Evolutionary conservation across 345 rosid genomes (phyloP).

Genomic region (Citrus unshiu): DNA sequence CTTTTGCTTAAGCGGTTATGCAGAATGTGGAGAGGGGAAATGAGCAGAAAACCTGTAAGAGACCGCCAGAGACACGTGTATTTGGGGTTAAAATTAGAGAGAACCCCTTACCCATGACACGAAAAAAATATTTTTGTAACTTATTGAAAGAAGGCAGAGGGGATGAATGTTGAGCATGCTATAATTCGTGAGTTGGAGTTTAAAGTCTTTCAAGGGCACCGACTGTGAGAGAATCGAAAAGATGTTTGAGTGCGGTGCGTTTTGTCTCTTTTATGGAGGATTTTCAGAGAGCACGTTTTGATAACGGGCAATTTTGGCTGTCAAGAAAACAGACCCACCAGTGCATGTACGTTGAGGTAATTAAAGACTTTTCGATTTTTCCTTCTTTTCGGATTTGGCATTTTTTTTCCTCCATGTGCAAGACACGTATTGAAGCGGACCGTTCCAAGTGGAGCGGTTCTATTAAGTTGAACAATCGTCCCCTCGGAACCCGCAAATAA

Average conservation of each 20-base stretch:
- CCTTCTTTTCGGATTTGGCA: background rate
- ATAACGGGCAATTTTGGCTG: background rate
- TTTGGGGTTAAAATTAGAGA: background rate
- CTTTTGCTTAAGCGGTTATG: background rate
- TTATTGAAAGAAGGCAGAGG: constrained; percentile 1
- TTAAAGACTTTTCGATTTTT: too few relatives aligned
- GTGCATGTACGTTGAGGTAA: background rate
- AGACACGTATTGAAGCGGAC: background rate
- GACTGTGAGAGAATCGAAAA: background rate
- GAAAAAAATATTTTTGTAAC: background rate
- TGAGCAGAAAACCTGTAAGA: background rate
- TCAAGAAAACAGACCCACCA: background rate
- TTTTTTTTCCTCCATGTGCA: background rate
- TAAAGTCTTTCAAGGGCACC: background rate
- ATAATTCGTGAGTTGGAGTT: background rate
- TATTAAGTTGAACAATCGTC: background rate
- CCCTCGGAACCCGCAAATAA: background rate
- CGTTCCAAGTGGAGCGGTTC: background rate
- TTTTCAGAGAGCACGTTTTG: constrained; percentile 1
- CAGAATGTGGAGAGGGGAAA: background rate
- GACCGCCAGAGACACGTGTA: background rate
- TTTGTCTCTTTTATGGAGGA: background rate
- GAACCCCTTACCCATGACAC: background rate
- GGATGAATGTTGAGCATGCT: background rate
- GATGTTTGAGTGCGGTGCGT: background rate